Evolutionary conservation across 1,284 basidiomycete species (phyloP).

Genomic region (Leccinum subrobustum): DNA sequence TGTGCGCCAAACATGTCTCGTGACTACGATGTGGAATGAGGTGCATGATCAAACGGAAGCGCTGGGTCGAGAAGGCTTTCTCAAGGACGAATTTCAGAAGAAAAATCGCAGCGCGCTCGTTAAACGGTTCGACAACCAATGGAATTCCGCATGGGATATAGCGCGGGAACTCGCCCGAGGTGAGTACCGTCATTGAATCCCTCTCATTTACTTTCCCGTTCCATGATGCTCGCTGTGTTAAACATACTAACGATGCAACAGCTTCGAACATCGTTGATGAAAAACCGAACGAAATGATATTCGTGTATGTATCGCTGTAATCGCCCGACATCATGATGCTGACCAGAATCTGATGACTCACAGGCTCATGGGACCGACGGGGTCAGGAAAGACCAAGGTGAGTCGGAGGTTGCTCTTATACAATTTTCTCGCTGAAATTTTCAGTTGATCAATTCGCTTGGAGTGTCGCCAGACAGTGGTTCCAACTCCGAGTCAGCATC

Average conservation of each 20-base stretch:
- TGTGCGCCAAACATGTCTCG: slow-evolving; percentile 5
- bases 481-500: neutral
- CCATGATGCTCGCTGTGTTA: neutral
- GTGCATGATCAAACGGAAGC: slow-evolving; percentile 1
- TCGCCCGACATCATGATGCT: neutral
- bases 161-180: neutral
- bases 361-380: slow-evolving; percentile 12
- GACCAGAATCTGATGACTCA: neutral
- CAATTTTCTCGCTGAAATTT: neutral
- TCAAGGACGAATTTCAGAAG: slow-evolving; percentile 3
- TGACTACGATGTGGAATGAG: slow-evolving; percentile 16
- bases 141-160: neutral
- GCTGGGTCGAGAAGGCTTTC: neutral
- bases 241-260: neutral
- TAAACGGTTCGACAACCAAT: slow-evolving; percentile 6
- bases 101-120: neutral
- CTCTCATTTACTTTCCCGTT: neutral
- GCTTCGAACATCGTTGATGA: neutral
- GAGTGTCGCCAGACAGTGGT: neutral
- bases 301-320: neutral
- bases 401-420: neutral
- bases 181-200: neutral
- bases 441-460: slow-evolving; percentile 11
- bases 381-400: slow-evolving; percentile 16
- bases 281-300: neutral